A percentile compares a stretch with the other conserved stretches of the same genome.
Evolutionary conservation across 306 rosid genomes (phyloP).

Genomic region (Gastrolobium bilobum): DNA sequence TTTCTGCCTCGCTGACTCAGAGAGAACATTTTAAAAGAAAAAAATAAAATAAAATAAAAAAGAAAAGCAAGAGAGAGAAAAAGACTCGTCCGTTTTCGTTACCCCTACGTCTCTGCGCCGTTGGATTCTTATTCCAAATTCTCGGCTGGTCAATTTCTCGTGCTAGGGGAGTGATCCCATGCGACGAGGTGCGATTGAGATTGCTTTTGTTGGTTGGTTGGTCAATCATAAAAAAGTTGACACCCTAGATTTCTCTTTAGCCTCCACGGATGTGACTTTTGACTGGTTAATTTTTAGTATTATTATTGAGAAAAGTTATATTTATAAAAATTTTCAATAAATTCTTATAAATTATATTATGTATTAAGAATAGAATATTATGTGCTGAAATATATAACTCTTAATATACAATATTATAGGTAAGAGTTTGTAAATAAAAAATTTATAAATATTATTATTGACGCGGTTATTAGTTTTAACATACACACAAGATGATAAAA

Average conservation of each 20-base stretch:
- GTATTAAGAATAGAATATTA: too few relatives aligned
- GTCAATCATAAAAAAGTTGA: constrained; percentile 43
- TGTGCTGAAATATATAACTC: too few relatives aligned
- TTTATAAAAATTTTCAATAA: too few relatives aligned
- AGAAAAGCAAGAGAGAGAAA: constrained; percentile 42
- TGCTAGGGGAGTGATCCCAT: constrained; percentile 23
- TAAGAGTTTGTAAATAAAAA: too few relatives aligned
- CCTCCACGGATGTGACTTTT: constrained; percentile 42
- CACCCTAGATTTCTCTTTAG: constrained; percentile 17
- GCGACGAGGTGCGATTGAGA: constrained; percentile 25
- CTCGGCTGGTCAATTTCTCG: constrained; percentile 56
- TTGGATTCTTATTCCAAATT: constrained; percentile 50
- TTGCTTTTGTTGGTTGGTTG: constrained; percentile 38
- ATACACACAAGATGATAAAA: neutral
- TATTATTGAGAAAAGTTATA: neutral
- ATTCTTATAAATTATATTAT: too few relatives aligned
- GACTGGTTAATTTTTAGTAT: constrained; percentile 50
- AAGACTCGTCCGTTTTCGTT: constrained; percentile 56
- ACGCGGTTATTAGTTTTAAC: neutral
- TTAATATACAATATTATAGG: too few relatives aligned
- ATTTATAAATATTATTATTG: neutral
- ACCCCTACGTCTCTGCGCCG: constrained; percentile 49
- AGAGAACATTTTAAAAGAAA: neutral
- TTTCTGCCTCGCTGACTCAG: constrained; percentile 47
- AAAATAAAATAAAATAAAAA: neutral